phyloP scores from a whole-genome alignment of 495 filamentous ascomycete genomes.

The Aspergillus bertholletiae region DNA sequence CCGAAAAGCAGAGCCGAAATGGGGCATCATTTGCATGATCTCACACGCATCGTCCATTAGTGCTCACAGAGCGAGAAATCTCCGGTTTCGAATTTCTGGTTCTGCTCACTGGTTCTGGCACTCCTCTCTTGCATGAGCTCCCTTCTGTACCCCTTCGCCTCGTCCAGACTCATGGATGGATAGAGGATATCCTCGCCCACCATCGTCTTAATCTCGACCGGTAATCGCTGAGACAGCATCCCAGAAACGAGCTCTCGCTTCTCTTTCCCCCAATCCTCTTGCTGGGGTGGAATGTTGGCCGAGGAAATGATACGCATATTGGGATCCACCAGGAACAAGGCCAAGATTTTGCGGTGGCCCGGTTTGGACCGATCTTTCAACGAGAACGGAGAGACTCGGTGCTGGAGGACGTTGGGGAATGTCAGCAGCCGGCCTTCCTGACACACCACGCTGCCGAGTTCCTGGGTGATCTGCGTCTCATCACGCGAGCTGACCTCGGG shows the following conservation, averaged over 20 bases:
- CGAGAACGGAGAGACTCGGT: constrained; percentile 47
- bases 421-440: constrained; percentile 29
- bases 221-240: constrained; percentile 18
- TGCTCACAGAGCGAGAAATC: constrained; percentile 28
- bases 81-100: constrained; percentile 14
- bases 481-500: background rate
- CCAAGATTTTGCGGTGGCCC: constrained; percentile 54
- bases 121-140: constrained; percentile 49
- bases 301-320: constrained; percentile 47
- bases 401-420: constrained; percentile 42
- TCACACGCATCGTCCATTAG: constrained; percentile 3
- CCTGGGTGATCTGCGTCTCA: constrained; percentile 23
- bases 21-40: background rate
- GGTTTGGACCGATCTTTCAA: constrained; percentile 46
- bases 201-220: constrained; percentile 37
- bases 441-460: constrained; percentile 32
- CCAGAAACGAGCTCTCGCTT: constrained; percentile 14
- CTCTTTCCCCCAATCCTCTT: constrained; percentile 34
- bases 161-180: constrained; percentile 35
- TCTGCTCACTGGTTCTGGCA: constrained; percentile 5
- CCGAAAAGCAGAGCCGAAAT: no score
- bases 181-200: constrained; percentile 24
- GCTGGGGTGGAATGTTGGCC: constrained; percentile 54
- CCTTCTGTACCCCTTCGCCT: constrained; percentile 41
- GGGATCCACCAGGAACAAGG: constrained; percentile 57